phyloP scores from a whole-genome alignment of 2,329 filamentous ascomycete species.

The Colletotrichum incanum region DNA sequence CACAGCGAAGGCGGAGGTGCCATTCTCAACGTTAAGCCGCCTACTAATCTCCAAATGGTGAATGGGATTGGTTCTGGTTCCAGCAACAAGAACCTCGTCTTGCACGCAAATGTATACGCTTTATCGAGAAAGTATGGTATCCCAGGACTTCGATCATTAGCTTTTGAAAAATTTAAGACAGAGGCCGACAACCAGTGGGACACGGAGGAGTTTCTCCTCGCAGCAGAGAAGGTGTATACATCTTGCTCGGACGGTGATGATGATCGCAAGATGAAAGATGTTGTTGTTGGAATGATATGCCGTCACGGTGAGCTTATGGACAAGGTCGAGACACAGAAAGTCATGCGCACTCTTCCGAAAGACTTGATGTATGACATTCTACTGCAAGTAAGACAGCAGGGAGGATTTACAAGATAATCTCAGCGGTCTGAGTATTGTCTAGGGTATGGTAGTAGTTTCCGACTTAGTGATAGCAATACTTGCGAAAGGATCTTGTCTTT shows the following conservation, averaged over 20 bases:
- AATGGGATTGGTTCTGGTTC: background rate
- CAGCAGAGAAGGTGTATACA: conserved; percentile 24
- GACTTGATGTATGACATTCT: conserved; percentile 36
- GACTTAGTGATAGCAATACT: background rate
- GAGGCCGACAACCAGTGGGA: conserved; percentile 34
- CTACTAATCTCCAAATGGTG: background rate
- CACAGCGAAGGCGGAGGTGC: conserved; percentile 17
- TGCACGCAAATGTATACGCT: conserved; percentile 33
- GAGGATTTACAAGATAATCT: conserved; percentile 5
- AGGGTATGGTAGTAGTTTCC: accelerated
- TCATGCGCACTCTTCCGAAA: conserved; percentile 31
- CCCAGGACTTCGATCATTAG: background rate
- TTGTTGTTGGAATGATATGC: conserved; percentile 32
- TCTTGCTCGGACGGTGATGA: conserved; percentile 19
- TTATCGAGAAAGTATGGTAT: conserved; percentile 34
- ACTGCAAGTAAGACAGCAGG: conserved; percentile 22
- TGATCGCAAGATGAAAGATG: conserved; percentile 31
- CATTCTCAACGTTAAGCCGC: background rate
- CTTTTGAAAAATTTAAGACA: conserved; percentile 20
- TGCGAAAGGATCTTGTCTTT: background rate
- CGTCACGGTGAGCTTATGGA: conserved; percentile 31
- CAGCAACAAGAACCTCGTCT: conserved; percentile 4
- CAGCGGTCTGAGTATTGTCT: too few species aligned
- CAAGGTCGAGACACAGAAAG: conserved; percentile 23
- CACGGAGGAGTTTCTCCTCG: conserved; percentile 35